Percentiles rank a stretch among this genome's conserved stretches.
phyloP scores from a whole-genome alignment of 257 asterid genomes.

The Gentiana macrophylla region DNA sequence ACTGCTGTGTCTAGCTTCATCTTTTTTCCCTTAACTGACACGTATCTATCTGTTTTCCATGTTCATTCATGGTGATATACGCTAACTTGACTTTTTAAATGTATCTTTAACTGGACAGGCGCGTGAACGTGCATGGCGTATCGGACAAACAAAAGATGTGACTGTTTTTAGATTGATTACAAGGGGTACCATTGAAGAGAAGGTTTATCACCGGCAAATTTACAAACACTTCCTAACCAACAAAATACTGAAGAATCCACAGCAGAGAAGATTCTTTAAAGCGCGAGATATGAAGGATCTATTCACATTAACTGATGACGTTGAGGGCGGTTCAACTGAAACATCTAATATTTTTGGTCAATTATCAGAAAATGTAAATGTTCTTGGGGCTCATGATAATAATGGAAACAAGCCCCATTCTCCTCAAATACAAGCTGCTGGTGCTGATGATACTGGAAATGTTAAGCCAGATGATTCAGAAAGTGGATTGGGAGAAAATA shows the following conservation, averaged over 20 bases:
- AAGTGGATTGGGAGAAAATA: constrained; percentile 21
- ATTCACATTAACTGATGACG: constrained; percentile 75
- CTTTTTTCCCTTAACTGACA: too few relatives aligned
- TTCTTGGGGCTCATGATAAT: constrained; percentile 44
- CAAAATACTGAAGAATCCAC: constrained; percentile 92
- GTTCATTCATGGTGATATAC: too few relatives aligned
- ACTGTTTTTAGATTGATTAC: constrained; percentile 86
- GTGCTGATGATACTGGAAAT: constrained; percentile 19
- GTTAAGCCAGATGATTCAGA: constrained; percentile 24
- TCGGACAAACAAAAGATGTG: constrained; percentile 93
- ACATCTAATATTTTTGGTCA: constrained; percentile 80
- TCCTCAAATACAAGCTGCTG: constrained; percentile 13
- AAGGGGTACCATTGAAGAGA: constrained; percentile 98
- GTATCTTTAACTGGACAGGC: constrained; percentile 43
- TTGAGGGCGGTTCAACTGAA: constrained; percentile 63
- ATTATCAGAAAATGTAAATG: constrained; percentile 54
- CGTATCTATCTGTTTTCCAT: too few relatives aligned
- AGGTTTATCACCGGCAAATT: constrained; percentile 96
- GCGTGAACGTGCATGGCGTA: constrained; percentile 99
- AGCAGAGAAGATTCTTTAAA: constrained; percentile 91
- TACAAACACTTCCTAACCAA: constrained; percentile 94
- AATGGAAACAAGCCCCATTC: constrained; percentile 19
- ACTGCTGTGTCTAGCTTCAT: too few relatives aligned
- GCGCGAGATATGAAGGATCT: constrained; percentile 98
- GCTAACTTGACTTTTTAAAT: constrained; percentile 5